These are phyloP conservation scores for Tylopilus sp. DNA, from an alignment of 768 basidiomycete genomes.

Conservation along the genomic window DNA sequence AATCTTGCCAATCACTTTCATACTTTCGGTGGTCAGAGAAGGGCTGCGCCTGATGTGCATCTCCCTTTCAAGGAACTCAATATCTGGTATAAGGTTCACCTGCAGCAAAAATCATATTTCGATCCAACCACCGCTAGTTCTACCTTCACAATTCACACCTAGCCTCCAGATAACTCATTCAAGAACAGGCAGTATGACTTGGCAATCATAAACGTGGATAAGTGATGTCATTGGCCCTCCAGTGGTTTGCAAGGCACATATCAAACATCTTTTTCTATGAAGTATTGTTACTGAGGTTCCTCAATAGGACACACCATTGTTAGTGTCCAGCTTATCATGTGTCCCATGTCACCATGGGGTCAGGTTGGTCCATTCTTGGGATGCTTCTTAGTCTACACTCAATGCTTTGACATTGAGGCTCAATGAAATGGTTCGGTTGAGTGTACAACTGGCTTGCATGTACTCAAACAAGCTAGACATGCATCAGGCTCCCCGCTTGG, in stretches of 20 bases:
- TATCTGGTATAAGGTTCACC: not conserved
- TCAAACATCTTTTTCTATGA: no score
- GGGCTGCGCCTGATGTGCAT: not conserved
- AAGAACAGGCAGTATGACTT: not conserved
- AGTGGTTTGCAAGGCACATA: not conserved
- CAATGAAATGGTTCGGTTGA: not conserved
- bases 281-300: no score
- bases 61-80: not conserved
- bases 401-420: not conserved
- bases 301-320: not conserved
- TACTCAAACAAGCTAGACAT: conserved; percentile 1
- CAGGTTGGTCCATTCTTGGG: not conserved
- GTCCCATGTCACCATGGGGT: not conserved
- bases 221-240: not conserved
- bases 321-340: not conserved
- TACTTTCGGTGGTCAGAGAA: not conserved
- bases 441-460: not conserved
- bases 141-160: not conserved
- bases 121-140: not conserved
- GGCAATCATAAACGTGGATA: not conserved
- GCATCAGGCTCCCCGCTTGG: not conserved
- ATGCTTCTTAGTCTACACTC: not conserved
- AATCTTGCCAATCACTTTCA: not conserved
- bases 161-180: not conserved
- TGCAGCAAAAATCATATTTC: not conserved